phyloP scores from a whole-genome alignment of 768 basidiomycete species.

The button mushroom (Agaricus bisporus) region DNA sequence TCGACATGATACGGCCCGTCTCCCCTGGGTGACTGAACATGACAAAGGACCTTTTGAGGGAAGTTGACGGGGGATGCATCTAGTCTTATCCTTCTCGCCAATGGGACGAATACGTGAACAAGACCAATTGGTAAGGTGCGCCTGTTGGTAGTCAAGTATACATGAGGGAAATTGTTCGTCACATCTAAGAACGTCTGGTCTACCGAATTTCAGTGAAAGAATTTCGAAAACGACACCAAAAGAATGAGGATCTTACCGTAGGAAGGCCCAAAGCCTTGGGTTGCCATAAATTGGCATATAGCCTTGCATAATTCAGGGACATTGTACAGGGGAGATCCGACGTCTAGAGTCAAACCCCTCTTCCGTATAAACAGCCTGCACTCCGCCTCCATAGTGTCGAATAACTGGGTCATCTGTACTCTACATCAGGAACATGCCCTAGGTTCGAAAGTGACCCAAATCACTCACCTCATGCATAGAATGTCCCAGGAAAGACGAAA shows the following conservation, averaged over 20 bases:
- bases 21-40: slow-evolving; percentile 34
- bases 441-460: background rate
- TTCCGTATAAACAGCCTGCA: slow-evolving; percentile 35
- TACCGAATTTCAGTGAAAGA: slow-evolving; percentile 12
- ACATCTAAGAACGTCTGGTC: slow-evolving; percentile 35
- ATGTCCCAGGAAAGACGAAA: slow-evolving; percentile 11
- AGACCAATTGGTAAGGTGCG: slow-evolving; percentile 54
- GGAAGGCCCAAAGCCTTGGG: slow-evolving; percentile 39
- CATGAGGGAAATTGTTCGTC: slow-evolving; percentile 54
- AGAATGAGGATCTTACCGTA: slow-evolving; percentile 27
- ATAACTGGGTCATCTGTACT: slow-evolving; percentile 30
- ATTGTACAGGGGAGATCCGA: slow-evolving; percentile 24
- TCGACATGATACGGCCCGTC: slow-evolving; percentile 46
- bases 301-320: slow-evolving; percentile 28
- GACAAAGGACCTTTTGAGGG: slow-evolving; percentile 48
- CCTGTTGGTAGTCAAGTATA: slow-evolving; percentile 44
- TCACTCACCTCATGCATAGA: slow-evolving; percentile 10
- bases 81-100: slow-evolving; percentile 47
- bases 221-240: background rate
- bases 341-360: slow-evolving; percentile 21
- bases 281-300: slow-evolving; percentile 47
- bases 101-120: slow-evolving; percentile 49
- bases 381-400: slow-evolving; percentile 31
- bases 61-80: slow-evolving; percentile 49
- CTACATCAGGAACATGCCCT: background rate